These are phyloP conservation scores for Ligustrum vulgare DNA, from an alignment of 257 asterid species.

Conservation along the genomic window DNA sequence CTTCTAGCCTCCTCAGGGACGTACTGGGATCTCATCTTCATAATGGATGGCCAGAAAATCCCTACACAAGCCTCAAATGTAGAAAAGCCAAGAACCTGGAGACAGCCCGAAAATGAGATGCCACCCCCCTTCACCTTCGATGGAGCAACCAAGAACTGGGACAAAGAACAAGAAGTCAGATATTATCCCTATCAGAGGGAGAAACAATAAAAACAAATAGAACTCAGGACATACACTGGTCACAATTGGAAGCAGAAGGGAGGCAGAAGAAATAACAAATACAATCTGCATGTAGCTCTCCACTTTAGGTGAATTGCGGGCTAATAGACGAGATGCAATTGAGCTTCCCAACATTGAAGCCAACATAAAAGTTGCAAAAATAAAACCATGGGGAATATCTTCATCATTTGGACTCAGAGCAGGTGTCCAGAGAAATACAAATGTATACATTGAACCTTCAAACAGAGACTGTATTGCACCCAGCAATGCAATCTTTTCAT, in stretches of 20 bases:
- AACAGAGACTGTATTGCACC: slow-evolving; percentile 5
- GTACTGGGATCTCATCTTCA: slow-evolving; percentile 97
- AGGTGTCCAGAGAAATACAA: slow-evolving; percentile 17
- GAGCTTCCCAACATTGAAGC: slow-evolving; percentile 14
- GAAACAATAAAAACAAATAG: neutral
- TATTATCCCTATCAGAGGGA: slow-evolving; percentile 13
- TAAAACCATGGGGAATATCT: neutral
- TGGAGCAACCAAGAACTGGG: slow-evolving; percentile 70
- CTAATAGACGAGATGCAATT: slow-evolving; percentile 5
- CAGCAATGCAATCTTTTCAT: slow-evolving; percentile 16
- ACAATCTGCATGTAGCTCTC: slow-evolving; percentile 37
- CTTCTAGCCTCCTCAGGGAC: slow-evolving; percentile 90
- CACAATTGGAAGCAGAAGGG: slow-evolving; percentile 79
- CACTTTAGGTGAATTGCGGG: neutral
- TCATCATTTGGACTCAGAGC: slow-evolving; percentile 15
- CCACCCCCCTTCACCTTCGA: slow-evolving; percentile 58
- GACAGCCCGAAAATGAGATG: slow-evolving; percentile 65
- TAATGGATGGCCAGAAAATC: slow-evolving; percentile 94
- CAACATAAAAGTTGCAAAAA: neutral
- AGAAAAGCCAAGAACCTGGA: slow-evolving; percentile 86
- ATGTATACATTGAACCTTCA: slow-evolving; percentile 16
- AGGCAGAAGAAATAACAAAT: slow-evolving; percentile 66
- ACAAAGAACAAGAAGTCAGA: slow-evolving; percentile 19
- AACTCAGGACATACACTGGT: slow-evolving; percentile 49
- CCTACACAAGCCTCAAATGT: slow-evolving; percentile 86